Evolutionary conservation across 768 basidiomycete species (phyloP).

Genomic region (Rhodotorula graminis): DNA sequence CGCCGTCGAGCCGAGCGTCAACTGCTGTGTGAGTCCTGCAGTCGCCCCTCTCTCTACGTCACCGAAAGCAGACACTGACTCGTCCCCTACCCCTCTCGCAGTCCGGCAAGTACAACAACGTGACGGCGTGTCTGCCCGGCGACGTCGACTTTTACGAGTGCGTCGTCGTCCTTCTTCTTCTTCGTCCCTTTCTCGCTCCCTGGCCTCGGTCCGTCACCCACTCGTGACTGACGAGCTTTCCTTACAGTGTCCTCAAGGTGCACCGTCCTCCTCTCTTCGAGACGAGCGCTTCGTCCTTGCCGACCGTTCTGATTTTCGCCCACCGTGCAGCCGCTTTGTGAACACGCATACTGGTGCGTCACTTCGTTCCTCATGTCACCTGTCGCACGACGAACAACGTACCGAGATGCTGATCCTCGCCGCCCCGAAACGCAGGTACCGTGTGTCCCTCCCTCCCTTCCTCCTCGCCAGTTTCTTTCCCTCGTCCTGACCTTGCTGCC

Average conservation of each 20-base stretch:
- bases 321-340: background rate
- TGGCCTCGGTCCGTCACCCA: no score
- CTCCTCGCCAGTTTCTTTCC: no score
- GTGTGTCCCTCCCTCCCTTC: background rate
- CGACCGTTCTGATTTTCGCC: background rate
- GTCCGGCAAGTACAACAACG: slow-evolving; percentile 14
- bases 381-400: no score
- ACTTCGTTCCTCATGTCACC: background rate
- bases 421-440: no score
- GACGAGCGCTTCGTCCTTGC: no score
- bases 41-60: no score
- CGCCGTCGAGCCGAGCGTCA: slow-evolving; percentile 13
- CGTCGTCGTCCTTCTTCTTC: background rate
- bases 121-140: background rate
- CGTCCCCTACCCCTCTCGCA: background rate
- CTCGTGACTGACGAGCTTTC: background rate
- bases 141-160: slow-evolving; percentile 17
- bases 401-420: no score
- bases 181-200: no score
- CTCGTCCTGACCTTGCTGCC: no score
- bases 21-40: slow-evolving; percentile 17
- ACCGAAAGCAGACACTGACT: no score
- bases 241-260: background rate
- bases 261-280: background rate
- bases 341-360: slow-evolving; percentile 23